Base-by-base conservation (phyloP, 2,329 filamentous ascomycete genomes). In the Polychaeton citri region DNA sequence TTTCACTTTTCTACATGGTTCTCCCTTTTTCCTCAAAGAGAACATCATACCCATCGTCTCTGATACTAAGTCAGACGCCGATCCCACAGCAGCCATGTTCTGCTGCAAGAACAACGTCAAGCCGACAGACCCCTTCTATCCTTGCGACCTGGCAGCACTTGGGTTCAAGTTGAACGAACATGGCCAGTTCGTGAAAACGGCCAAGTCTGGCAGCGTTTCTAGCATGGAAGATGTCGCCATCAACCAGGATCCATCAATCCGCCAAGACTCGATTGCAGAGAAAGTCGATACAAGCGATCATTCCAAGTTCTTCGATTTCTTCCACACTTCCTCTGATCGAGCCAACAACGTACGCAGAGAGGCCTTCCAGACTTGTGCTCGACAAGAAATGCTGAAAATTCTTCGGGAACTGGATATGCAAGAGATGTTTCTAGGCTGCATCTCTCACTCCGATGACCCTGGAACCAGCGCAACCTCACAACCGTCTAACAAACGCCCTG, bases 241-340 rank as follows among this genome's bases (percentile, higher is more conserved):
- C n/a, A n/a, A n/a, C n/a, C n/a, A n/a, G n/a, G n/a, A n/a, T n/a
- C n/a, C n/a, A n/a, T n/a, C n/a, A n/a, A n/a, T n/a, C n/a, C n/a
- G n/a, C n/a, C n/a, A n/a, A n/a, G n/a, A n/a, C n/a, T n/a, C n/a
- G n/a, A n/a, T n/a, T n/a, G n/a, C n/a, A n/a, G n/a, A n/a, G n/a
- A n/a, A n/a, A n/a, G n/a, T n/a, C n/a, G n/a, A n/a, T n/a, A n/a
- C n/a, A n/a, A n/a, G n/a, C n/a, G n/a, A n/a, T n/a, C n/a, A n/a
- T n/a, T n/a, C n/a, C 19, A 65, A 71, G 44, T 79, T 77, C 52
- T 93, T 84, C 64, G 72, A 82, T 46, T 94, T 71, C 66, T 79
- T 76, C 54, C 58, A 81, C 36, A 79, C 72, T 53, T 76, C 74
- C 47, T 86, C 85, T 56, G 65, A 72, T n/a, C 76, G 85, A 24